Conservation (phyloP, 257 asterid genomes). For the Solanum lycopersicoides region DNA sequence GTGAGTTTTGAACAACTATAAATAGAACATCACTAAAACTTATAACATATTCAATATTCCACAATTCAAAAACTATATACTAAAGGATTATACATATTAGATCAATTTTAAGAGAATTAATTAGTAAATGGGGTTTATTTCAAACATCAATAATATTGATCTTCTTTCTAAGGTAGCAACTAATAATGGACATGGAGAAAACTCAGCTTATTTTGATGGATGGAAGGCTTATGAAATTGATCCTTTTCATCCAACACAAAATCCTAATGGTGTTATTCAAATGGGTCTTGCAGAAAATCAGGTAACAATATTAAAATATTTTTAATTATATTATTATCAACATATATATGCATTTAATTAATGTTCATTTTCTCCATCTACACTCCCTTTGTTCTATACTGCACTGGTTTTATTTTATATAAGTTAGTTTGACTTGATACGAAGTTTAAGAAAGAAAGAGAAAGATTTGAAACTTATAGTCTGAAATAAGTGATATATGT, state of each 20-base stretch:
- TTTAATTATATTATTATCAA: too few species aligned
- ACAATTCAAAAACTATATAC: not conserved
- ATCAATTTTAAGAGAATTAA: not conserved
- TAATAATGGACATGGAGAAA: not conserved
- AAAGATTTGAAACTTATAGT: too few species aligned
- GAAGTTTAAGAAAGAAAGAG: too few species aligned
- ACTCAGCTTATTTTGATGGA: conserved; percentile 1
- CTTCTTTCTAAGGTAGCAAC: not conserved
- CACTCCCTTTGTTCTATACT: too few species aligned
- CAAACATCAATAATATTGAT: not conserved
- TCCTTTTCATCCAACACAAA: not conserved
- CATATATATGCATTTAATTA: too few species aligned
- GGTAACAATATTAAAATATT: not conserved
- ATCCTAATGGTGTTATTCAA: not conserved
- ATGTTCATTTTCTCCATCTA: not conserved
- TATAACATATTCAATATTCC: not conserved
- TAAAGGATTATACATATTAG: not conserved
- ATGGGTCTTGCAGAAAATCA: conserved; percentile 3
- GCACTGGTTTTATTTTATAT: too few species aligned
- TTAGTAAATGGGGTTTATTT: not conserved
- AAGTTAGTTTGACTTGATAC: too few species aligned
- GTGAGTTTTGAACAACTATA: not conserved
- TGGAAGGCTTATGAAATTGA: conserved; percentile 1
- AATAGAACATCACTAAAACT: not conserved
- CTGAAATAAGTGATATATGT: too few species aligned